Base-by-base conservation (phyloP, 139 green algal species). In the Chlorokybus atmophyticus region DNA sequence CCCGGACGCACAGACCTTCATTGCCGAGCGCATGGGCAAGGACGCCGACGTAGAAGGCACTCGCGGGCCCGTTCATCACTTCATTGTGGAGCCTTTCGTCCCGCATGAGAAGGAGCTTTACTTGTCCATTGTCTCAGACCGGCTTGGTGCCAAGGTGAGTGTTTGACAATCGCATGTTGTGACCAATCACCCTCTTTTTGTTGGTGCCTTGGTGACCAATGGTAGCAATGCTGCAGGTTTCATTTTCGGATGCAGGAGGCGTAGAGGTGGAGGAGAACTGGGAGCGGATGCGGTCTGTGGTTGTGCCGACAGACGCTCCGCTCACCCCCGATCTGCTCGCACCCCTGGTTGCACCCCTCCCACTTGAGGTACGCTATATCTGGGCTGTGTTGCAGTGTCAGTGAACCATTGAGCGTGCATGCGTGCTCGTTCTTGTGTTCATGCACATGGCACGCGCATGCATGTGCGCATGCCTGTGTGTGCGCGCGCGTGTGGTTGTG, bases 231-330 rank as follows among this genome's bases (percentile, higher is more conserved):
- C n/a, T n/a, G n/a, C n/a, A n/a, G n/a, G n/a, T n/a, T n/a, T 53
- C 14, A 60, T 93, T 93, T 62, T 79, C 55, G n/a, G 79, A 79
- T 41, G 57, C 64, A 8, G 84, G 87, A 1, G 86, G 86, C 29
- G 59, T 95, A 7, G 81, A 95, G 3, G 86, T 95, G 38, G 87
- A 95, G 73, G 85, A 86, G 31, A 94, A 95, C 70, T 95, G 87
- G 87, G 87, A 94, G 60, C 75, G 82, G 70, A 79, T 94, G 28
- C 8, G 42, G 42, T 41, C 32, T n/a, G 30, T 67, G 4, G 65
- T 68, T 32, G 52, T 71, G 19, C 63, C 63, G 1, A 68, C 49
- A 32, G 57, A 63, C 23, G 32, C 29, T 3, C 27, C 29, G 14
- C 8, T 74, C 40, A 56, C 21, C 49, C 42, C 29, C 44, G 70